phyloP scores from a whole-genome alignment of 2,329 filamentous ascomycete species.

The Sarocladiaceae sp. region DNA sequence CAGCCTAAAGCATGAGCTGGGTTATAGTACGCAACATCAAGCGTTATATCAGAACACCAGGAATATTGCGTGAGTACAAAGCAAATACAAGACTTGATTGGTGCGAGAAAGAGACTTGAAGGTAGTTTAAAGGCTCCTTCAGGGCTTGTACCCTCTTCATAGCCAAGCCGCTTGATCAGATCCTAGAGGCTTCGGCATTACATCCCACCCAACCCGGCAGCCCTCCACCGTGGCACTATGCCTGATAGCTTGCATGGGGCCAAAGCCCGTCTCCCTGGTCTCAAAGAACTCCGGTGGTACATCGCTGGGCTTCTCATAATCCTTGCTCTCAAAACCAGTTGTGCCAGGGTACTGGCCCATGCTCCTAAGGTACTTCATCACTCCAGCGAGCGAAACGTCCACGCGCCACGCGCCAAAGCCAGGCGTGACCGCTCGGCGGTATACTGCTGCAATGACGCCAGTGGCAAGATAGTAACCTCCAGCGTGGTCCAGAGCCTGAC shows the following conservation, averaged over 20 bases:
- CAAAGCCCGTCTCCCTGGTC: conserved; percentile 36
- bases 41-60: no score
- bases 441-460: conserved; percentile 42
- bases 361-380: conserved; percentile 49
- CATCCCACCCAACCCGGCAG: conserved; percentile 38
- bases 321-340: conserved; percentile 34
- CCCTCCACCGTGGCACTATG: conserved; percentile 43
- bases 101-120: no score
- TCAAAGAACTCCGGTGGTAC: conserved; percentile 34
- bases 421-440: conserved; percentile 30
- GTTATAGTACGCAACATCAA: no score
- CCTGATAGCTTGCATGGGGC: conserved; percentile 37
- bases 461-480: conserved; percentile 46
- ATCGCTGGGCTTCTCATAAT: conserved; percentile 22
- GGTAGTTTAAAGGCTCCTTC: conserved; percentile 1
- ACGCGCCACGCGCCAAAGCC: conserved; percentile 41
- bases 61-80: no score
- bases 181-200: conserved; percentile 44
- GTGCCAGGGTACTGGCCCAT: conserved; percentile 42
- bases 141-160: background rate
- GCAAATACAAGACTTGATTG: no score
- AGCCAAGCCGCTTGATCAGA: conserved; percentile 37
- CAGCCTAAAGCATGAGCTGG: no score
- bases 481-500: conserved; percentile 48
- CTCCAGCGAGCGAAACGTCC: conserved; percentile 47